These are phyloP conservation scores for Sporothrix luriei DNA, from an alignment of 2,329 filamentous ascomycete genomes.

Conservation along the genomic window DNA sequence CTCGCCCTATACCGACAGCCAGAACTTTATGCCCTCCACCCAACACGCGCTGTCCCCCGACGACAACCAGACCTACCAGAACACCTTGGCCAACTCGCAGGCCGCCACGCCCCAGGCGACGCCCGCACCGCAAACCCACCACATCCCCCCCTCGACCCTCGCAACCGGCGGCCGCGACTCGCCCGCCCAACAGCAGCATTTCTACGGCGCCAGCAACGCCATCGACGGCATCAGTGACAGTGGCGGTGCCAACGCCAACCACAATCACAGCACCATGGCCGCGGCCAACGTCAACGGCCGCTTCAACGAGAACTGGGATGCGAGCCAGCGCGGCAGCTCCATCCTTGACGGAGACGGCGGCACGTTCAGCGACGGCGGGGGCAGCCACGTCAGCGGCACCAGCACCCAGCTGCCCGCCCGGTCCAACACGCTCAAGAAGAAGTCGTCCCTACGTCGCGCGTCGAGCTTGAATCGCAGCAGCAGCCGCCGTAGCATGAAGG, in stretches of 20 bases:
- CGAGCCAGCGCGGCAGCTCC: slow-evolving; percentile 66
- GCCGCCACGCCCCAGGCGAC: slow-evolving; percentile 33
- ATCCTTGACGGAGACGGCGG: slow-evolving; percentile 55
- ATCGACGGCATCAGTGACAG: slow-evolving; percentile 33
- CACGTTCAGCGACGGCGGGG: slow-evolving; percentile 49
- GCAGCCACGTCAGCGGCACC: slow-evolving; percentile 38
- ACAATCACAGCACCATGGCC: background rate
- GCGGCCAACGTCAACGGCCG: slow-evolving; percentile 45
- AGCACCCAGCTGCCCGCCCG: slow-evolving; percentile 47
- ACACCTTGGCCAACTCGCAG: slow-evolving; percentile 43
- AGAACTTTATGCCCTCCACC: slow-evolving; percentile 33
- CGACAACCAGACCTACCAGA: slow-evolving; percentile 44
- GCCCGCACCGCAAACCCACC: slow-evolving; percentile 34
- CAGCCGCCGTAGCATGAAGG: slow-evolving; percentile 78
- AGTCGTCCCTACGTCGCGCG: slow-evolving; percentile 72
- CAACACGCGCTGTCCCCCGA: slow-evolving; percentile 36
- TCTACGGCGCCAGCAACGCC: slow-evolving; percentile 33
- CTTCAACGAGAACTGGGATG: slow-evolving; percentile 73
- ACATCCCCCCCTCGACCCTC: slow-evolving; percentile 40
- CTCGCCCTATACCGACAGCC: slow-evolving; percentile 32
- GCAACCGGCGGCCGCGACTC: slow-evolving; percentile 35
- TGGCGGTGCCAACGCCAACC: slow-evolving; percentile 25
- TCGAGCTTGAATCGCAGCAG: slow-evolving; percentile 75
- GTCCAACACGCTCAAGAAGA: slow-evolving; percentile 84
- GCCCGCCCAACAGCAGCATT: slow-evolving; percentile 28